These are phyloP conservation scores for Penicillium nucicola DNA, from an alignment of 495 filamentous ascomycete genomes.

Conservation along the genomic window DNA sequence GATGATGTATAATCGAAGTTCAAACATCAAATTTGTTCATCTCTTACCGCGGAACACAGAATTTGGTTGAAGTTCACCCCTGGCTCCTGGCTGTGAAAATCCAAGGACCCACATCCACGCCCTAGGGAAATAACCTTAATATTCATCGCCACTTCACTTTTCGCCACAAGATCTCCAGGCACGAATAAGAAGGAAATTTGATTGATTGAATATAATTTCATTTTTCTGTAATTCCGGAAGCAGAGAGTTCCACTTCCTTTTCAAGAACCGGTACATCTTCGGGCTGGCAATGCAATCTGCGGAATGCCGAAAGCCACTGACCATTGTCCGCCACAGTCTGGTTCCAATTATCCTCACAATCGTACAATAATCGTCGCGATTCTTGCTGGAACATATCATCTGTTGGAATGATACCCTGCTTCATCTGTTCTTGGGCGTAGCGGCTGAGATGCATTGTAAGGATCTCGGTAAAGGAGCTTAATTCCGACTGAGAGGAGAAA, in stretches of 20 bases:
- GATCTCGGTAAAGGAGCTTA: constrained; percentile 16
- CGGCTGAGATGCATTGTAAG: constrained; percentile 37
- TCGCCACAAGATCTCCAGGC: background rate
- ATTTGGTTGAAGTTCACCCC: background rate
- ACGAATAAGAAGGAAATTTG: background rate
- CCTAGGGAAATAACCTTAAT: background rate
- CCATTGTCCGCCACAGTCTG: constrained; percentile 59
- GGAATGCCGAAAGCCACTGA: constrained; percentile 43
- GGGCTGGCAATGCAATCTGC: constrained; percentile 6
- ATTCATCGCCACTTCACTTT: background rate
- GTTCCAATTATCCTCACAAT: constrained; percentile 60
- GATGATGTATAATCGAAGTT: background rate
- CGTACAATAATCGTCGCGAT: constrained; percentile 56
- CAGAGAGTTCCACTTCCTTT: too few relatives aligned
- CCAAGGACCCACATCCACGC: background rate
- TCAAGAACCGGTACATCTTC: background rate
- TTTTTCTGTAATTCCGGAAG: too few relatives aligned
- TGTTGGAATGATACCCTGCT: constrained; percentile 45
- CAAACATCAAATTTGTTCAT: background rate
- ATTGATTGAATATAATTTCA: background rate
- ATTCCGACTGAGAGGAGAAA: background rate
- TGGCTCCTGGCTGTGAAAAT: background rate
- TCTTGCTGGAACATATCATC: constrained; percentile 55
- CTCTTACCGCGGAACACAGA: background rate
- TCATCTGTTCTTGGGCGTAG: constrained; percentile 43